A percentile compares a stretch with the other conserved stretches of the same genome.
These are phyloP conservation scores for Setomelanomma holmii DNA, from an alignment of 2,329 filamentous ascomycete species.

Conservation along the genomic window DNA sequence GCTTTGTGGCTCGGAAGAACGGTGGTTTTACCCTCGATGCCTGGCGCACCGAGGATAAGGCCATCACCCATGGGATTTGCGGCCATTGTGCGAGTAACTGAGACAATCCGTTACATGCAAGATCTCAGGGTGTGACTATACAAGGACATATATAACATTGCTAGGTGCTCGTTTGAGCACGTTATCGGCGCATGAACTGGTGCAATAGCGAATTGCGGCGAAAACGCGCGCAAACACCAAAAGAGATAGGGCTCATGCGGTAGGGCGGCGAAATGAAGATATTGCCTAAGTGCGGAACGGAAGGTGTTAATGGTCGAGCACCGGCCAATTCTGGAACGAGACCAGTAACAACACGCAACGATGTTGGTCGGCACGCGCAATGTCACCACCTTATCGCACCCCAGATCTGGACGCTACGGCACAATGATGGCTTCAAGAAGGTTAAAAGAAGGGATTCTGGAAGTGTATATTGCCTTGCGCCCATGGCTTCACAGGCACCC, in stretches of 20 bases:
- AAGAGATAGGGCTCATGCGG: constrained; percentile 3
- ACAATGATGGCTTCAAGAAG: too few species aligned
- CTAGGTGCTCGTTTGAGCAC: constrained; percentile 2
- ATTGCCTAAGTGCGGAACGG: constrained; percentile 14
- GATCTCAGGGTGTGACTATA: too few species aligned
- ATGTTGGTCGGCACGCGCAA: too few species aligned
- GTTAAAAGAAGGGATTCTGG: too few species aligned
- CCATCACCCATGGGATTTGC: constrained; percentile 17
- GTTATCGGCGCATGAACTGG: constrained; percentile 3
- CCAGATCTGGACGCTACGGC: too few species aligned
- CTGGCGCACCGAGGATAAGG: constrained; percentile 14
- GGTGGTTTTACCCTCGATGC: constrained; percentile 17
- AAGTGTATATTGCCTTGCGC: too few species aligned
- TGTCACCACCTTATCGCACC: too few species aligned
- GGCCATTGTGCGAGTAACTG: constrained; percentile 10
- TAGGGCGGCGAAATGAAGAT: constrained; percentile 1
- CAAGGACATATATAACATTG: neutral
- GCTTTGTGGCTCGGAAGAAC: constrained; percentile 15
- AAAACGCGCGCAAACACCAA: constrained; percentile 4
- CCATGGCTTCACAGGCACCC: too few species aligned
- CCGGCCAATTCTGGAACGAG: too few species aligned
- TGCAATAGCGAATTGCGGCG: constrained; percentile 6
- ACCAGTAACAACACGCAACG: too few species aligned
- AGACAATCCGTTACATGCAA: too few species aligned
- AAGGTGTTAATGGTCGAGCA: too few species aligned